Percentiles rank a stretch among this genome's conserved stretches.
Evolutionary conservation across 1,284 basidiomycete genomes (phyloP).

Genomic region (Tetrapyrgos nigripes): DNA sequence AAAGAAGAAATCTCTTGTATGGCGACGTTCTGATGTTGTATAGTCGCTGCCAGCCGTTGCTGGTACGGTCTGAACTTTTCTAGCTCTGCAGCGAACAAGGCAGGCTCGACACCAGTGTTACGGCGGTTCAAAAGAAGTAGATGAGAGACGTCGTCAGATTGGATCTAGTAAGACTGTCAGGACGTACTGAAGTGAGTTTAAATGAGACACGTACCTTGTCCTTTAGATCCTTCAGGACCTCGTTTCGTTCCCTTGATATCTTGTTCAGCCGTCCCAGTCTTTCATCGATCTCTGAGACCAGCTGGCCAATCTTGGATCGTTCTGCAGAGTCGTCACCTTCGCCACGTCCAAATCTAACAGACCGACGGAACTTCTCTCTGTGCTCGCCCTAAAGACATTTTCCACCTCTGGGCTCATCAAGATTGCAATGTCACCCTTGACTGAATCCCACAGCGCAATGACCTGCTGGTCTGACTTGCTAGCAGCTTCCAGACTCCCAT

Average conservation of each 20-base stretch:
- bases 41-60: slow-evolving; percentile 76
- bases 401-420: slow-evolving; percentile 75
- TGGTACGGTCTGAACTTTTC: slow-evolving; percentile 97
- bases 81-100: slow-evolving; percentile 90
- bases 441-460: slow-evolving; percentile 74
- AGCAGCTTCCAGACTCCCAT: slow-evolving; percentile 80
- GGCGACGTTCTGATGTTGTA: slow-evolving; percentile 77
- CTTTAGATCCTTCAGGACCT: slow-evolving; percentile 92
- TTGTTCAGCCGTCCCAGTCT: slow-evolving; percentile 78
- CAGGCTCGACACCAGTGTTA: slow-evolving; percentile 83
- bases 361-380: slow-evolving; percentile 51
- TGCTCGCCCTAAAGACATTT: slow-evolving; percentile 70
- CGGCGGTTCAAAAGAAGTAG: slow-evolving; percentile 92
- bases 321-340: slow-evolving; percentile 74
- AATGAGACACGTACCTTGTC: slow-evolving; percentile 92
- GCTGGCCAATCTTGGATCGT: slow-evolving; percentile 67
- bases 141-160: slow-evolving; percentile 96
- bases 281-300: slow-evolving; percentile 82
- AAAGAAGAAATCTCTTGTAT: slow-evolving; percentile 74
- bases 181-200: too few species aligned
- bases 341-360: slow-evolving; percentile 76
- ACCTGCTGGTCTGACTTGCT: slow-evolving; percentile 83
- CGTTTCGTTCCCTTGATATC: slow-evolving; percentile 84
- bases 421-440: slow-evolving; percentile 71
- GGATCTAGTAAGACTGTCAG: slow-evolving; percentile 62